Evolutionary conservation across 192 early-diverging fungal species (phyloP), one percentile per base, ranked within the genome.

Genomic region (Chytriomyces confervae): DNA sequence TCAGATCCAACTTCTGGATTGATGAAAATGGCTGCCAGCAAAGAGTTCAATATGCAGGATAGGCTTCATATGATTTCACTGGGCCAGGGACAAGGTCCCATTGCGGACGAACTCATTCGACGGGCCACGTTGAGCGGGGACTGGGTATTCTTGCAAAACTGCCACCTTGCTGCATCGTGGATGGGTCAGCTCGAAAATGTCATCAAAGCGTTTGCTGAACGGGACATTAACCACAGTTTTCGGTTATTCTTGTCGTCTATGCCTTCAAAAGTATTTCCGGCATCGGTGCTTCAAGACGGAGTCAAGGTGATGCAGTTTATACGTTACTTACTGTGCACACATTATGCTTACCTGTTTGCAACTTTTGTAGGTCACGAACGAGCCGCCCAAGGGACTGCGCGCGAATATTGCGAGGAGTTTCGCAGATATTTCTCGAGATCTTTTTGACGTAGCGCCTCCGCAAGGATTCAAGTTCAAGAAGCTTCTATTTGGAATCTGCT

Each of bases 101-200:
- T 90, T 79, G 89, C 89, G 1, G 89, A 90, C 83, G 85, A 90
- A 46, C 49, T 90, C 13, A 68, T 90, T 10, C 76, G 81, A 61
- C 69, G 80, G 44, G 87, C 89, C 0, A 77, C 81, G 8, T 43
- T 24, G 16, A 73, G n/a, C 18, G 89, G 89, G 6, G 89, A 90
- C 62, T 90, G 89, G 89, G 82, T 90, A 67, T 90, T 90, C 67
- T 72, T 90, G 49, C 89, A 90, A 75, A 90, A 90, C 75, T 90
- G 89, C 77, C 89, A 90, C 57, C 69, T 90, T 66, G 89, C 89
- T 3, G 88, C 87, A 24, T 89, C 88, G 18, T 90, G 88, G 88
- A 90, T 90, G 89, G 77, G 67, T 27, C 46, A 83, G 44, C 72
- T 90, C 0, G 89, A 90, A 71, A 69, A 69, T 0, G 82, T 90